Evolutionary conservation across 306 rosid species (phyloP).

Genomic region (Castanea mollissima): DNA sequence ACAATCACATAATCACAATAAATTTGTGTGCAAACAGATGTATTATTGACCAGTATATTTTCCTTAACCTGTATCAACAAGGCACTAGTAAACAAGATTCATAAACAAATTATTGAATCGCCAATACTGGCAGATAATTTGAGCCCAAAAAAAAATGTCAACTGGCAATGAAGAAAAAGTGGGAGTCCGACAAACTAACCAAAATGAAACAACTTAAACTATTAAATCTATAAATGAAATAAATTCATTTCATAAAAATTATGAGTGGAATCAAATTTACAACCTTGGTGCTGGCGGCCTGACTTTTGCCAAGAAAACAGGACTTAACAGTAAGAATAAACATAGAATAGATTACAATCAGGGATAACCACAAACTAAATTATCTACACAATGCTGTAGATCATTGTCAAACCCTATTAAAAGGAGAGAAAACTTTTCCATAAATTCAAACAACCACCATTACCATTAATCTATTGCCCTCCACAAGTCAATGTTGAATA

Average conservation of each 20-base stretch:
- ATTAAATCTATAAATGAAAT: background rate
- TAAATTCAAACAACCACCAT: background rate
- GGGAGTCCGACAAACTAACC: background rate
- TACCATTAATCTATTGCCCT: background rate
- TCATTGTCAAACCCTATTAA: background rate
- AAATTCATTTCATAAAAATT: background rate
- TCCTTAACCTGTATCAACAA: too few species aligned
- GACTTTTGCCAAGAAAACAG: background rate
- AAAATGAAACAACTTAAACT: background rate
- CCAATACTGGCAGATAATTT: background rate
- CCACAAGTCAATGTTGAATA: background rate
- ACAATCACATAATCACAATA: too few species aligned
- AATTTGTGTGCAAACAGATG: too few species aligned
- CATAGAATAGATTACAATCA: background rate
- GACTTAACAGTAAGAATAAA: background rate
- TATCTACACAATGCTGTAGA: background rate
- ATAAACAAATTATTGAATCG: background rate
- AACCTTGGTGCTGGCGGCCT: background rate
- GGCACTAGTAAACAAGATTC: too few species aligned
- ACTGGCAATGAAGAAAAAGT: background rate
- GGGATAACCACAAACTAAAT: background rate
- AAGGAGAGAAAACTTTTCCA: background rate
- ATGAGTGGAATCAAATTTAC: background rate
- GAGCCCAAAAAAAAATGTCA: too few species aligned
- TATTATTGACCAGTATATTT: too few species aligned